Evolutionary conservation across 208 protist species (phyloP).

Genomic region (Trypanosomatidae sp.): DNA sequence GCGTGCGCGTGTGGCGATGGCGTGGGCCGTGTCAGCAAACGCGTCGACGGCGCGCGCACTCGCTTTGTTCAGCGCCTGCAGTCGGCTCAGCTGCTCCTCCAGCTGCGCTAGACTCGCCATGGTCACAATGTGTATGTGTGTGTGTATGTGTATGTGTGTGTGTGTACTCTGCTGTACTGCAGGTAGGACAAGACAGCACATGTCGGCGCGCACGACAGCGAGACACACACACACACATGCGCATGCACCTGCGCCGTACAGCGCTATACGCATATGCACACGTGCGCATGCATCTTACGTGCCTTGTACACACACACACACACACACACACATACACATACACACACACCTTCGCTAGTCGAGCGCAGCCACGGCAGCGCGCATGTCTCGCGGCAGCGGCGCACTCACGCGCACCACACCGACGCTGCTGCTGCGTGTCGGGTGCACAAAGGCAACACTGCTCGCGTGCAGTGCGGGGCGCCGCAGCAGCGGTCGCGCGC

Average conservation of each 20-base stretch:
- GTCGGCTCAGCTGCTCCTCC: constrained; percentile 53
- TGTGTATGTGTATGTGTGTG: too few species aligned
- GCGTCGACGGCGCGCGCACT: constrained; percentile 63
- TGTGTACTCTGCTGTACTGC: too few species aligned
- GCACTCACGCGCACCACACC: too few species aligned
- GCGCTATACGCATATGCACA: too few species aligned
- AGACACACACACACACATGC: too few species aligned
- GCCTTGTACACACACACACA: too few species aligned
- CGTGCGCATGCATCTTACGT: too few species aligned
- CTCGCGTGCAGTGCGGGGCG: constrained; percentile 62
- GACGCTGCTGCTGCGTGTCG: constrained; percentile 18
- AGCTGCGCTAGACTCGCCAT: constrained; percentile 43
- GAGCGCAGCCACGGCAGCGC: not conserved
- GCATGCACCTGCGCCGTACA: too few species aligned
- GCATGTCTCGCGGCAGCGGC: constrained; percentile 39
- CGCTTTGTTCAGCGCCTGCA: constrained; percentile 46
- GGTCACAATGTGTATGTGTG: too few species aligned
- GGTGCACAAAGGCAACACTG: constrained; percentile 53
- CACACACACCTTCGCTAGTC: not conserved
- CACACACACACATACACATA: too few species aligned
- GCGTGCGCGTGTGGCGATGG: constrained; percentile 41
- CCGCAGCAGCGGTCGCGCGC: constrained; percentile 27
- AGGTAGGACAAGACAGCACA: too few species aligned
- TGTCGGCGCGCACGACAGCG: too few species aligned
- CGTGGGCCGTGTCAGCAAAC: constrained; percentile 70